Conservation (phyloP, 2,329 filamentous ascomycete species). For the Dothideomycetes sp. region DNA sequence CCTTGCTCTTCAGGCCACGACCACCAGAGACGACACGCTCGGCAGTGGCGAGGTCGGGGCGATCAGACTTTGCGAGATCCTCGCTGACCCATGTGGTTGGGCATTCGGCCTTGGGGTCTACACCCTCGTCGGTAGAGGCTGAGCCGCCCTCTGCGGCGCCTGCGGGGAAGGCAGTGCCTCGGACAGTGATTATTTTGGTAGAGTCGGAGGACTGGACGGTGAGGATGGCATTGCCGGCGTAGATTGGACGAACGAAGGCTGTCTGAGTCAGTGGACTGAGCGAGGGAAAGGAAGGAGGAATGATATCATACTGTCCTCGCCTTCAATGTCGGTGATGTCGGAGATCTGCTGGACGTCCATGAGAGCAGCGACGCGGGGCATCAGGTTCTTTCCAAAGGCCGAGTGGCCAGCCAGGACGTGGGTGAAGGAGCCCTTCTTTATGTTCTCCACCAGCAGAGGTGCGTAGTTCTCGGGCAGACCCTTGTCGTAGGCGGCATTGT, state of each 20-base stretch:
- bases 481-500: conserved; percentile 89
- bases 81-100: conserved; percentile 86
- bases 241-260: conserved; percentile 88
- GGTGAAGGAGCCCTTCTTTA: conserved; percentile 89
- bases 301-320: conserved; percentile 59
- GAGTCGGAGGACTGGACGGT: conserved; percentile 84
- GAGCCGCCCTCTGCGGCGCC: conserved; percentile 61
- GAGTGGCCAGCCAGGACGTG: conserved; percentile 87
- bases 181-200: conserved; percentile 83
- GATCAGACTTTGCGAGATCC: conserved; percentile 83
- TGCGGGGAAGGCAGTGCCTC: conserved; percentile 81
- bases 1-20: conserved; percentile 91
- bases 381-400: conserved; percentile 89
- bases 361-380: conserved; percentile 84
- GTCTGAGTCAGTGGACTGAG: not conserved
- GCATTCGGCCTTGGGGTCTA: conserved; percentile 66
- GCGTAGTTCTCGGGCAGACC: conserved; percentile 89
- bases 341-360: conserved; percentile 90
- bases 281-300: not conserved
- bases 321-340: conserved; percentile 77
- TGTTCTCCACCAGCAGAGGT: conserved; percentile 87
- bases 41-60: conserved; percentile 87
- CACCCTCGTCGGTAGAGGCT: conserved; percentile 67
- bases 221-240: conserved; percentile 92
- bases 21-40: conserved; percentile 84